Evolutionary conservation across 192 early-diverging fungal genomes (phyloP), one percentile per base, ranked within the genome.

Genomic region (Kappamyces sp.): DNA sequence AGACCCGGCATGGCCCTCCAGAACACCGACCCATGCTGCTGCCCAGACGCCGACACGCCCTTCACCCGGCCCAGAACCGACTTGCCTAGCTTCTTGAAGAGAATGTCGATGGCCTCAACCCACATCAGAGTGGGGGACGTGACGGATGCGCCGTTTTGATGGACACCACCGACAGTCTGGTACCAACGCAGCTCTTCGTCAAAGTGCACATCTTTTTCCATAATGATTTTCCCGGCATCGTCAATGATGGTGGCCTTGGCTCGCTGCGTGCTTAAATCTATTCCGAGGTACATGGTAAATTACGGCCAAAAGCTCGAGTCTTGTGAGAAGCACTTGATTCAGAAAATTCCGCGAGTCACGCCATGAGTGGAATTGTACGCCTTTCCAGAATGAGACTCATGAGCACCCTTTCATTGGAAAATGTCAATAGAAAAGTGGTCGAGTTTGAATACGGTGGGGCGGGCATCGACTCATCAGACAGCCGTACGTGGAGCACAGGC

Each of bases 401-500:
- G 23, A 23, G 23, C 23, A 23, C 23, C 32, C 49, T 50, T 12
- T 54, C 52, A 23, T 23, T 54, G n/a, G 33, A 54, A 54, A 65
- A 13, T n/a, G 65, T 77, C 63, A 71, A 72, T 47, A 50, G 23
- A 37, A 34, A 50, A 34, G 61, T 74, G 3, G 65, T 74, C 61
- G 76, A 83, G 15, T 85, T 89, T 51, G 87, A 97, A 66, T 99
- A 99, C 66, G 94, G 23, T 23, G 23, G 23, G 23, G 0, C 23
- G 23, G 23, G 23, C 23, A 23, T 23, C 23, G 23, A 23, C 23
- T 23, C 23, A 23, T 23, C 23, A 23, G 23, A 23, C 23, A 23
- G 23, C 96, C 40, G 94, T 99, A 5, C 85, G 96, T 51, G 96
- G 96, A 38, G 92, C 87, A 60, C 81, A 94, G 37, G 93, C 96